A percentile compares a stretch with the other conserved stretches of the same genome.
Evolutionary conservation across 192 early-diverging fungal genomes (phyloP).

Genomic region (Entomortierella parvispora): DNA sequence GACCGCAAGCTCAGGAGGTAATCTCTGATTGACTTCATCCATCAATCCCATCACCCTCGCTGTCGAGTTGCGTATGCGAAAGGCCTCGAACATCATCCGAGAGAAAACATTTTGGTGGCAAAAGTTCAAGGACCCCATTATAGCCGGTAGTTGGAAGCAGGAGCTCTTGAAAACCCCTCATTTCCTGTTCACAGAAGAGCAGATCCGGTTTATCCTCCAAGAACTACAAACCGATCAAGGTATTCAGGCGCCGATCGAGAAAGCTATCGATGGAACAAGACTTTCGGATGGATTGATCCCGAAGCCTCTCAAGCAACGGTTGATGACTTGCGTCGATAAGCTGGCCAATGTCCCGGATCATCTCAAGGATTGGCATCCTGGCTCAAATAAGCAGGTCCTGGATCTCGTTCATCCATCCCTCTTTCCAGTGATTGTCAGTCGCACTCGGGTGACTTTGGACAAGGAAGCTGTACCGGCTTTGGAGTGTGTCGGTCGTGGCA

Average conservation of each 20-base stretch:
- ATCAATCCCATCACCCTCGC: conserved; percentile 15
- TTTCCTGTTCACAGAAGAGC: conserved; percentile 6
- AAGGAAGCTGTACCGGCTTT: conserved; percentile 21
- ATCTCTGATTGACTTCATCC: no score
- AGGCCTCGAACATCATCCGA: conserved; percentile 40
- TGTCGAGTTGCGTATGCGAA: conserved; percentile 15
- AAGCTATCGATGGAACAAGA: conserved; percentile 36
- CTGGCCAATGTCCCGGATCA: conserved; percentile 17
- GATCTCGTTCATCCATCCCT: conserved; percentile 67
- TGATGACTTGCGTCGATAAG: conserved; percentile 17
- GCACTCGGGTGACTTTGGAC: no score
- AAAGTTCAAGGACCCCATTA: conserved; percentile 35
- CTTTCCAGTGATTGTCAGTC: no score
- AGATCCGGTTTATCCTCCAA: conserved; percentile 21
- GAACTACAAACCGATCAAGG: conserved; percentile 29
- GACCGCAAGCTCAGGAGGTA: no score
- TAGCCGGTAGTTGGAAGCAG: conserved; percentile 11
- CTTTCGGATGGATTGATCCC: conserved; percentile 32
- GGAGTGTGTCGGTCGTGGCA: neutral
- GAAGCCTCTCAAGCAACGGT: conserved; percentile 1
- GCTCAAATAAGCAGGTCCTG: conserved; percentile 54
- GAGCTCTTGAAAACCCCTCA: conserved; percentile 9
- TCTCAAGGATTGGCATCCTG: conserved; percentile 58
- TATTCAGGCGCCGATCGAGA: conserved; percentile 2
- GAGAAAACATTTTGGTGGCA: conserved; percentile 53